Conservation (phyloP, 306 rosid genomes). For the Vigna nakashimae region DNA sequence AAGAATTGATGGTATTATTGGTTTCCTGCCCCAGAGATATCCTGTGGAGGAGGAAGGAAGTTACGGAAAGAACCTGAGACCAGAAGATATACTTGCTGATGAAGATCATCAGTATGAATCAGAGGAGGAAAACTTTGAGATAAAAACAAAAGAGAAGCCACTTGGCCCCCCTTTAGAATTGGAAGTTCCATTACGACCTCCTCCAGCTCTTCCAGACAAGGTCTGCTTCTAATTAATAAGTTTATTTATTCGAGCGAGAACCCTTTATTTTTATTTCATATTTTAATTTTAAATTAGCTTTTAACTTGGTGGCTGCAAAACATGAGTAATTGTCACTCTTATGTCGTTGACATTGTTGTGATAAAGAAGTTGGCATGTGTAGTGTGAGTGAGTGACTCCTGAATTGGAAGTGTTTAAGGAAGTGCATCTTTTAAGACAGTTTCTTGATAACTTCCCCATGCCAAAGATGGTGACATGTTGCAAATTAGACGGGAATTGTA, state of each 20-base stretch:
- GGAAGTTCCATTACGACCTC: constrained; percentile 81
- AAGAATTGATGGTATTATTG: constrained; percentile 35
- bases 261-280: neutral
- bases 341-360: constrained; percentile 11
- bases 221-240: constrained; percentile 45
- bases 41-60: constrained; percentile 57
- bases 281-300: constrained; percentile 11
- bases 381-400: constrained; percentile 22
- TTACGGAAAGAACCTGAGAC: constrained; percentile 52
- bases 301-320: constrained; percentile 11
- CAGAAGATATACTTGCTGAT: constrained; percentile 69
- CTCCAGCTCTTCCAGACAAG: constrained; percentile 89
- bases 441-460: constrained; percentile 32
- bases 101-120: constrained; percentile 81
- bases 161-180: constrained; percentile 94
- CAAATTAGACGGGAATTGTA: constrained; percentile 24
- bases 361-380: constrained; percentile 28
- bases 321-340: constrained; percentile 24
- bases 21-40: constrained; percentile 49
- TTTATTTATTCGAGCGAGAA: constrained; percentile 22
- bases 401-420: neutral
- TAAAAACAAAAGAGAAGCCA: constrained; percentile 79
- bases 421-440: constrained; percentile 22
- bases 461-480: constrained; percentile 20
- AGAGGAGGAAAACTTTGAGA: constrained; percentile 85